These are phyloP conservation scores for Aspergillus sp. DNA, from an alignment of 2,329 filamentous ascomycete species.

Conservation along the genomic window DNA sequence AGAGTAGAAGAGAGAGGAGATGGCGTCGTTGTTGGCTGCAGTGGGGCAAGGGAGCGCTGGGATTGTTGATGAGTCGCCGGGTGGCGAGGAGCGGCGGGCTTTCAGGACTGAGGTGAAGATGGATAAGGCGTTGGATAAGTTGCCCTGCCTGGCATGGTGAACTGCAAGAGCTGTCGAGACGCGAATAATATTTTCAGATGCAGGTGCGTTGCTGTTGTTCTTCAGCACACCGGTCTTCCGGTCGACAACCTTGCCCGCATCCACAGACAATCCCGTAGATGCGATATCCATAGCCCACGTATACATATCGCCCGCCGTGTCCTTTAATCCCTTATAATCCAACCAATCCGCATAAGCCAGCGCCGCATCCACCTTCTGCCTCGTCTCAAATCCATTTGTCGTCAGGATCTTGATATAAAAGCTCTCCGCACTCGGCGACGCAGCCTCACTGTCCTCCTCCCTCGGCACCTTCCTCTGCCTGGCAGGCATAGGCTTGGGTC, in stretches of 20 bases:
- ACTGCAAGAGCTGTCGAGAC: conserved; percentile 71
- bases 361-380: conserved; percentile 73
- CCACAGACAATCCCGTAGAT: conserved; percentile 45
- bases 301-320: conserved; percentile 65
- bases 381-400: conserved; percentile 69
- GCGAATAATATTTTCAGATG: conserved; percentile 68
- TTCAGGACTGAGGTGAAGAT: conserved; percentile 80
- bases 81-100: conserved; percentile 58
- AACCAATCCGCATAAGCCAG: conserved; percentile 80
- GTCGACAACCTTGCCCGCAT: conserved; percentile 50
- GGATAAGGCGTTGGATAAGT: conserved; percentile 65
- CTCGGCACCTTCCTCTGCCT: conserved; percentile 56
- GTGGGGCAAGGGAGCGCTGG: conserved; percentile 19
- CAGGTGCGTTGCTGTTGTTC: conserved; percentile 45
- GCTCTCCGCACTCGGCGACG: conserved; percentile 63
- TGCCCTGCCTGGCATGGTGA: conserved; percentile 64
- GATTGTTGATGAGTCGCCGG: conserved; percentile 14
- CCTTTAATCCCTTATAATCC: conserved; percentile 63
- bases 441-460: conserved; percentile 67
- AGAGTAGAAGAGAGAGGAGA: conserved; percentile 30
- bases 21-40: conserved; percentile 18
- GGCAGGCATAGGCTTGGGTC: conserved; percentile 64
- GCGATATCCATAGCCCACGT: conserved; percentile 71
- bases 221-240: conserved; percentile 57
- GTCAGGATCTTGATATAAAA: conserved; percentile 79